Percentiles rank a stretch among this genome's conserved stretches.
Evolutionary conservation across 2,329 filamentous ascomycete genomes (phyloP).

Genomic region (Xylariaceae sp.): DNA sequence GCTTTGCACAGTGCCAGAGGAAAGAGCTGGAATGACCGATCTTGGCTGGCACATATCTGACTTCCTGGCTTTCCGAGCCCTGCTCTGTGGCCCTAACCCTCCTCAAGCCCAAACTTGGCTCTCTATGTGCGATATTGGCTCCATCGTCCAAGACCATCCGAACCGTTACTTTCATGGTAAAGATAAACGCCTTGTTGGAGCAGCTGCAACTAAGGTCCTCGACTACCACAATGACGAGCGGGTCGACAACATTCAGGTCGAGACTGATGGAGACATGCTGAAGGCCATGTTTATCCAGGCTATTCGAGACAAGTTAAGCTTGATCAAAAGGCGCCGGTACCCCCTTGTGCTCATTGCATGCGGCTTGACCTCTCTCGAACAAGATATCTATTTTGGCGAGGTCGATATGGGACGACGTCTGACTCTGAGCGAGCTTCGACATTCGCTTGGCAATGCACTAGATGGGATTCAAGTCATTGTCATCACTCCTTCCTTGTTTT

Average conservation of each 20-base stretch:
- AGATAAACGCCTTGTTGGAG: conserved; percentile 20
- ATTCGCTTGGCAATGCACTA: conserved; percentile 13
- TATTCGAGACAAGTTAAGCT: conserved; percentile 15
- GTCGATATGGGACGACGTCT: conserved; percentile 5
- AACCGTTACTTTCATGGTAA: conserved; percentile 22
- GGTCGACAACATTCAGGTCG: conserved; percentile 21
- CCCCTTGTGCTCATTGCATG: conserved; percentile 26
- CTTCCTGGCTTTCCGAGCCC: conserved; percentile 27
- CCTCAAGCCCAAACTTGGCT: conserved; percentile 25
- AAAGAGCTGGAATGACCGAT: conserved; percentile 20
- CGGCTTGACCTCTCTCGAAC: conserved; percentile 25
- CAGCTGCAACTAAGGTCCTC: conserved; percentile 3
- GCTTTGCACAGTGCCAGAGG: conserved; percentile 25
- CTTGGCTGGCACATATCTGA: conserved; percentile 28
- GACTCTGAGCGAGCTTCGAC: conserved; percentile 19
- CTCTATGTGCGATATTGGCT: conserved; percentile 20
- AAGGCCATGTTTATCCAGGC: conserved; percentile 18
- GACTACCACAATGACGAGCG: neutral
- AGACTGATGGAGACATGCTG: conserved; percentile 15
- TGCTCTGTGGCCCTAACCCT: conserved; percentile 19
- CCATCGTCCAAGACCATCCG: conserved; percentile 16
- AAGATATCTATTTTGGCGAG: conserved; percentile 26
- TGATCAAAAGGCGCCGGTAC: conserved; percentile 6
- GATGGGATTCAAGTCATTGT: conserved; percentile 17
- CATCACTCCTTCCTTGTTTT: conserved; percentile 27